Percentiles rank a stretch among this genome's conserved stretches.
Evolutionary conservation across 495 filamentous ascomycete species (phyloP).

Genomic region (Penicillium arizonense): DNA sequence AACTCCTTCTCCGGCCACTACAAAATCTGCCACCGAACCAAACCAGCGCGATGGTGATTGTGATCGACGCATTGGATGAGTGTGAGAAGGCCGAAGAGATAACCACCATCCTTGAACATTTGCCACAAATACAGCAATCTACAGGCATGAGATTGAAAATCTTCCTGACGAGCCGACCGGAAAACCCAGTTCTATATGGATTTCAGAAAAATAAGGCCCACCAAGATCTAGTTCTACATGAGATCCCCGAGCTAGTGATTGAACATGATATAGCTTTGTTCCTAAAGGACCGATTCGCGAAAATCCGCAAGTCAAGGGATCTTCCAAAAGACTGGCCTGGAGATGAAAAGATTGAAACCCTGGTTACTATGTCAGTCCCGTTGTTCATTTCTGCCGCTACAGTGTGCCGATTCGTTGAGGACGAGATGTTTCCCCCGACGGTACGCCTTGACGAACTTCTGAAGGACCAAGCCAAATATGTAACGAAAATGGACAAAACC

Average conservation of each 20-base stretch:
- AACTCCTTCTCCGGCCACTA: constrained; percentile 45
- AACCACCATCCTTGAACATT: constrained; percentile 32
- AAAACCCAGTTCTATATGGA: constrained; percentile 37
- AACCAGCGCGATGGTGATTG: constrained; percentile 23
- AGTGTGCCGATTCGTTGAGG: constrained; percentile 24
- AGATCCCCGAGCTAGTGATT: constrained; percentile 12
- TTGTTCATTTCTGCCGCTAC: constrained; percentile 34
- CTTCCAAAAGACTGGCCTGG: constrained; percentile 40
- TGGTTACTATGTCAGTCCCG: constrained; percentile 23
- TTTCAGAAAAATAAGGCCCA: constrained; percentile 19
- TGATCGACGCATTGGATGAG: constrained; percentile 54
- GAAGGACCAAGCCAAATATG: constrained; percentile 8
- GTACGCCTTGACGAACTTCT: constrained; percentile 16
- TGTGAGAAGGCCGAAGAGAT: constrained; percentile 42
- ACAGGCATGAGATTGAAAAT: constrained; percentile 12
- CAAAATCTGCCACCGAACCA: background rate
- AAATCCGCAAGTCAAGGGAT: too few relatives aligned
- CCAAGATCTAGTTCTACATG: constrained; percentile 24
- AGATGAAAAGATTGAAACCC: constrained; percentile 1
- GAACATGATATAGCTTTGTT: constrained; percentile 25
- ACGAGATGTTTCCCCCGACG: constrained; percentile 14
- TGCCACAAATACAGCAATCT: constrained; percentile 14
- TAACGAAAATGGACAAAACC: constrained; percentile 21
- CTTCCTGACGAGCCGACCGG: constrained; percentile 44
- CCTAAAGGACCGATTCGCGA: too few relatives aligned